Base-by-base conservation (phyloP, 176 grass and related monocot species). In the Tillandsia fasciculata region DNA sequence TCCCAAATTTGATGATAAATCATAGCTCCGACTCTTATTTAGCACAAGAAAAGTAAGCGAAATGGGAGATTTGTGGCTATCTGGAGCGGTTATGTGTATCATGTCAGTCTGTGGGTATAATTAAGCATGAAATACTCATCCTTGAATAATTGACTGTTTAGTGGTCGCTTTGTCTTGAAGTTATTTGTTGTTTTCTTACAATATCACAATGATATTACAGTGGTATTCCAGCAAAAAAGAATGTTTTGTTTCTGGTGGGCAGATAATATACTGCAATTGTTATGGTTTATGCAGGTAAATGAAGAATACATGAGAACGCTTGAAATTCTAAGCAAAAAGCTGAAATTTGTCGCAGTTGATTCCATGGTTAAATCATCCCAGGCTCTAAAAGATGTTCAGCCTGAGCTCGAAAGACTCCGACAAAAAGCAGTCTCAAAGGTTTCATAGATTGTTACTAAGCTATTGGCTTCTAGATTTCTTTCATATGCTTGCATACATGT, bases 331-430 rank as follows among this genome's bases (percentile, higher is more conserved):
- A 93, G 90, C 77, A 86, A 83, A 83, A 93, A 93, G 29, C 64
- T 93, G 73, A 93, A 72, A 84, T 93, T 93, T 77, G 77, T 80
- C 83, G 71, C 88, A 80, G 51, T 76, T 52, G 74, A 93, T 79
- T 75, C 80, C 2, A 58, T 86, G 86, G 63, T 93, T 76, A 93
- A 86, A 83, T 27, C 86, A 85, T 93, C 86, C 68, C 72, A 85
- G 63, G 83, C 86, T 89, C 68, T 89, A 42, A 89, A 89, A 76
- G 86, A 93, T 86, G 79, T 93, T 81, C 82, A 77, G 76, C 74
- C 72, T 61, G 86, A 93, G 77, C 63, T 93, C 29, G 90, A 89
- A 83, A 86, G 79, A 66, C 90, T 92, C 73, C 79, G 74, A 66
- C 72, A 79, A 76, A 92, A 81, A 68, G 90, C 82, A 65, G 48